Base-by-base conservation (phyloP, 2,329 filamentous ascomycete genomes). In the Beauveria australis region DNA sequence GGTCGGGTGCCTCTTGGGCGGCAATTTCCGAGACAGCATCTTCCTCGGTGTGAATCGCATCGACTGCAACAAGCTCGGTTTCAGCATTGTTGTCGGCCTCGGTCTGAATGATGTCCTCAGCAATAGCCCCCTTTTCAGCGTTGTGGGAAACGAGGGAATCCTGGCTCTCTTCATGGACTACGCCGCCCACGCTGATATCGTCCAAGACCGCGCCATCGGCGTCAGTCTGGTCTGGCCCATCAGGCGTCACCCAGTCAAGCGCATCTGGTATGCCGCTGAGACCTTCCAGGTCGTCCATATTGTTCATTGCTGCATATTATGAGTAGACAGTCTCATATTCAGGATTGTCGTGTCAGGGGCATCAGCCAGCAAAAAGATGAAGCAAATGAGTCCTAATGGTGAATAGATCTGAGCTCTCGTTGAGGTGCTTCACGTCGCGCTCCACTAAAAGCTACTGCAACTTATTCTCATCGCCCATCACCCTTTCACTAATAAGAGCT, bases 281-380 rank as follows among this genome's bases (percentile, higher is more conserved):
- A 46, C 58, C 51, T 16, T 49, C 44, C 33, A 43, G 51, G 33
- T 22, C 33, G 3, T 52, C 44, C 24, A 46, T 30, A 22, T 43
- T 24, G 30, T 22, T 41, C 58, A 55, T 60, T 41, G 51, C 58
- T 54, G 58, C 58, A 54, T 54, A 24, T 8, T 43, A 44, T 24
- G 24, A 28, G 9, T 41, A 24, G 16, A 9, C 7, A 3, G 3
- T 26, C 5, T 16, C 43, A 41, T 53, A n/a, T 19, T 14, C 22
- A 24, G 30, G 16, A n/a, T 14, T 10, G 18, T 40, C 18, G 43
- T 16, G 7, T 22, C 8, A 22, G 19, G 18, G 16, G 14, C 5
- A 48, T 48, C 5, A 43, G 54, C 46, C 28, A 46, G 44, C n/a
- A 46, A 40, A 52, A 12, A 49, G 30, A 26, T 40, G 44, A 40